Base-by-base conservation (phyloP, 2,329 filamentous ascomycete genomes). In the Ustulina deusta region DNA sequence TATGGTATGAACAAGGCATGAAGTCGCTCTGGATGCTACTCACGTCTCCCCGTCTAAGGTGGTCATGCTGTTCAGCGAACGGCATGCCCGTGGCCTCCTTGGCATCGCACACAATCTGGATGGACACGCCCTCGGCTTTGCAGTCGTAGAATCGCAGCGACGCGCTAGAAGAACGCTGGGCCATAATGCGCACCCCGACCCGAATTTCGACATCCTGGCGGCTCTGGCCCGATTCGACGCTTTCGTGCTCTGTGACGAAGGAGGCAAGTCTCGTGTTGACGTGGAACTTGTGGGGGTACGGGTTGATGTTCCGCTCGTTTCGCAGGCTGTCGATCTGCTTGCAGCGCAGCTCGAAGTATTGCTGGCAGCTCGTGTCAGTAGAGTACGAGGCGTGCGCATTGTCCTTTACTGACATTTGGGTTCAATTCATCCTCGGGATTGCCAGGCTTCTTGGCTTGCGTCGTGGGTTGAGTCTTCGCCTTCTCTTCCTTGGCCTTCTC, bases 291-390 rank as follows among this genome's bases (percentile, higher is more conserved):
- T 99, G 95, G 7, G 96, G 96, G 36, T 67, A 72, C 13, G 74
- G 93, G 78, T 95, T 92, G 46, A 92, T 89, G 83, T 83, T 91
- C 90, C 77, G 88, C 89, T 56, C 54, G 77, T 90, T 84, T 76
- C 95, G 87, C 72, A 87, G 86, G 76, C 91, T 91, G 81, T 92
- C 91, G 84, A 97, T 90, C 73, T 87, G 87, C 74, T 93, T 89
- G 77, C 91, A 97, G 71, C 96, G 92, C 79, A 98, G 97, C 84
- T 99, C 96, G 79, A 97, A 97, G 85, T 98, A 99, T 80, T 89
- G 73, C 72, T 74, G 38, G 32, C 2, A 49, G 2, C 11, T 34
- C 7, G 34, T 44, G 63, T 69, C 20, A 70, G 52, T 49, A 62
- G 13, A 9, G 13, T 42, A 5, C 17, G 9, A 22, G 13, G 11